A percentile compares a stretch with the other conserved stretches of the same genome.
Evolutionary conservation across 345 rosid species (phyloP).

Genomic region (Acer campestre): DNA sequence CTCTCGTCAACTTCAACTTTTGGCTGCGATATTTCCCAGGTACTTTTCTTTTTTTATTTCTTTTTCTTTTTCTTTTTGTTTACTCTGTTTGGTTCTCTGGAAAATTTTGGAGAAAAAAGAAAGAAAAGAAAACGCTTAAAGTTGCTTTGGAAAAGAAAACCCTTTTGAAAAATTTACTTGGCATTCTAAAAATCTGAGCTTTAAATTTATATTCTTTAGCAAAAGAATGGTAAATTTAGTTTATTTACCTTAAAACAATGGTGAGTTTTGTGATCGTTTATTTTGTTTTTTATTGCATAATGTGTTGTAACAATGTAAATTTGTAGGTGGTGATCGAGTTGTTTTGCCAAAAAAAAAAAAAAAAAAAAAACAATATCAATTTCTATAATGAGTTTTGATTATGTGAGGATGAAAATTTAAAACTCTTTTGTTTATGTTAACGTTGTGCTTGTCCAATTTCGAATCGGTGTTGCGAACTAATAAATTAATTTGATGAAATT

Average conservation of each 20-base stretch:
- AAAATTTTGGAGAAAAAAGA: conserved; percentile 4
- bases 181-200: not conserved
- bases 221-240: not conserved
- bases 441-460: not conserved
- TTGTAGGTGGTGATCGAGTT: not conserved
- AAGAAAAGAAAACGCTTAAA: not conserved
- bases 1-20: not conserved
- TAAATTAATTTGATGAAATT: conserved; percentile 9
- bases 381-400: conserved; percentile 9
- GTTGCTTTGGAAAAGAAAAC: conserved; percentile 2
- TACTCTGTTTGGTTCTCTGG: conserved; percentile 5
- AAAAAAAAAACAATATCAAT: not conserved
- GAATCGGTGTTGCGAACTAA: not conserved
- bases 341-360: not conserved
- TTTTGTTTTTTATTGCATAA: too few species aligned
- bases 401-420: not conserved
- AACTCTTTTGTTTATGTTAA: not conserved
- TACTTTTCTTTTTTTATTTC: not conserved
- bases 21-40: not conserved
- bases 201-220: not conserved
- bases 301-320: not conserved
- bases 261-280: not conserved
- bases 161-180: not conserved
- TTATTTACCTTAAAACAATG: not conserved
- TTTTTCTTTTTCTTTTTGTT: not conserved